Conservation (phyloP, 228 moss, liverwort and hornwort genomes). For the Sphagnum magellanicum region DNA sequence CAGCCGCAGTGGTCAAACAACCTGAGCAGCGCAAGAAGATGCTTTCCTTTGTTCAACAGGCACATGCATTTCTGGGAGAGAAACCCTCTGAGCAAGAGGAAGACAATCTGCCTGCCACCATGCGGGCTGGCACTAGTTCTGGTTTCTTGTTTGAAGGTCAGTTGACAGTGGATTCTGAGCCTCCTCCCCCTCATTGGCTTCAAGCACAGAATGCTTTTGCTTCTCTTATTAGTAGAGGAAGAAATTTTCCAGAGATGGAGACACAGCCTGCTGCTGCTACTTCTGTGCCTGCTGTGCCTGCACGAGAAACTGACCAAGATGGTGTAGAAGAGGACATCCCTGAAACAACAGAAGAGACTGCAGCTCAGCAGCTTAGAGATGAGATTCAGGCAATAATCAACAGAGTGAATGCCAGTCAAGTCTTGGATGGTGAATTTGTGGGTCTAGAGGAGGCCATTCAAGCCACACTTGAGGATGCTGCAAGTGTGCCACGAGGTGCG, state of each 20-base stretch:
- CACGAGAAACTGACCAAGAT: no score
- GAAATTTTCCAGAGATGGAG: slow-evolving; percentile 21
- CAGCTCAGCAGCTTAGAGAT: slow-evolving; percentile 41
- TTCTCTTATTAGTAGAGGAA: slow-evolving; percentile 7
- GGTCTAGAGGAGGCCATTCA: slow-evolving; percentile 85
- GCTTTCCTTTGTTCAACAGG: slow-evolving; percentile 46
- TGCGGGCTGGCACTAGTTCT: slow-evolving; percentile 85
- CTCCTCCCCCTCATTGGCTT: slow-evolving; percentile 70
- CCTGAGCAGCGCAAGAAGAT: slow-evolving; percentile 69
- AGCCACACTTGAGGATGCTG: slow-evolving; percentile 87
- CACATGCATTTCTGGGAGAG: slow-evolving; percentile 69
- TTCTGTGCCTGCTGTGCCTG: background rate
- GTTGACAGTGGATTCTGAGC: slow-evolving; percentile 66
- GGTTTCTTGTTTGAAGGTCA: slow-evolving; percentile 86
- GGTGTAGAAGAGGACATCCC: slow-evolving; percentile 24
- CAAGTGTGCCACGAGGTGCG: slow-evolving; percentile 66
- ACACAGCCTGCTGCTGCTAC: slow-evolving; percentile 13
- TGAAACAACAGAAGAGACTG: no score
- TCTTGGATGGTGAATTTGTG: slow-evolving; percentile 45
- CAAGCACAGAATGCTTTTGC: slow-evolving; percentile 44
- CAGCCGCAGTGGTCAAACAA: slow-evolving; percentile 54
- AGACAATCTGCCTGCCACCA: slow-evolving; percentile 41
- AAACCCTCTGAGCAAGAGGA: slow-evolving; percentile 37
- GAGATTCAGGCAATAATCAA: slow-evolving; percentile 58
- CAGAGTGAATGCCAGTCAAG: slow-evolving; percentile 25